Evolutionary conservation across 2,329 filamentous ascomycete genomes (phyloP).

Genomic region (Metarhizium robertsii): DNA sequence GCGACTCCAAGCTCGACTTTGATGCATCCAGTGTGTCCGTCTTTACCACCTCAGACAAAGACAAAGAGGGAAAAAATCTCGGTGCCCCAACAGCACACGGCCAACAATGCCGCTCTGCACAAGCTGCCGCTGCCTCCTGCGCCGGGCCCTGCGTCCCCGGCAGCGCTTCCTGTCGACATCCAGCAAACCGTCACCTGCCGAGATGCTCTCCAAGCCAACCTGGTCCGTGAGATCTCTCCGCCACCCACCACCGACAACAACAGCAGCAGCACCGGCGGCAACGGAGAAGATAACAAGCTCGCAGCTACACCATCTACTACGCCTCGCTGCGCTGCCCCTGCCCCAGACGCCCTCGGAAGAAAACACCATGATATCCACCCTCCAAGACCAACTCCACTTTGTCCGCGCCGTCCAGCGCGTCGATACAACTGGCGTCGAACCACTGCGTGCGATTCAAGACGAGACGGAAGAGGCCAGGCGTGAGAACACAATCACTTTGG

Average conservation of each 20-base stretch:
- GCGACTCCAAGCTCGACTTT: background rate
- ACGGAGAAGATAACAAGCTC: constrained; percentile 46
- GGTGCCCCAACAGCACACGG: background rate
- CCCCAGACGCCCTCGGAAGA: constrained; percentile 58
- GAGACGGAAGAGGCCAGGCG: constrained; percentile 57
- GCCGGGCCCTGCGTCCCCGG: constrained; percentile 10
- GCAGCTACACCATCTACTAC: constrained; percentile 75
- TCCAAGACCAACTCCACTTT: constrained; percentile 80
- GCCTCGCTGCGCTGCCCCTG: constrained; percentile 76
- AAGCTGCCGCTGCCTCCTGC: constrained; percentile 20
- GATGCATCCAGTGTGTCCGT: background rate
- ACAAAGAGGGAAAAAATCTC: background rate
- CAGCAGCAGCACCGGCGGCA: constrained; percentile 17
- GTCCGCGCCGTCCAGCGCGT: constrained; percentile 78
- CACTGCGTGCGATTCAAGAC: constrained; percentile 72
- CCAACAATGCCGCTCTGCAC: constrained; percentile 20
- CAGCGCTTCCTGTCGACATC: constrained; percentile 3
- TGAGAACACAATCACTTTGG: constrained; percentile 50
- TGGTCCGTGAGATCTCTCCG: constrained; percentile 75
- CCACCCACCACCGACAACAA: background rate
- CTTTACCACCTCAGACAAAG: too few species aligned
- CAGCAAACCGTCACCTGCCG: constrained; percentile 15
- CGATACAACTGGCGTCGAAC: constrained; percentile 62
- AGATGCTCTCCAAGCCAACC: constrained; percentile 59
- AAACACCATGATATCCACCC: constrained; percentile 58